Base-by-base conservation (phyloP, 352 stramenopile species). In the Phytophthora nicotianae region DNA sequence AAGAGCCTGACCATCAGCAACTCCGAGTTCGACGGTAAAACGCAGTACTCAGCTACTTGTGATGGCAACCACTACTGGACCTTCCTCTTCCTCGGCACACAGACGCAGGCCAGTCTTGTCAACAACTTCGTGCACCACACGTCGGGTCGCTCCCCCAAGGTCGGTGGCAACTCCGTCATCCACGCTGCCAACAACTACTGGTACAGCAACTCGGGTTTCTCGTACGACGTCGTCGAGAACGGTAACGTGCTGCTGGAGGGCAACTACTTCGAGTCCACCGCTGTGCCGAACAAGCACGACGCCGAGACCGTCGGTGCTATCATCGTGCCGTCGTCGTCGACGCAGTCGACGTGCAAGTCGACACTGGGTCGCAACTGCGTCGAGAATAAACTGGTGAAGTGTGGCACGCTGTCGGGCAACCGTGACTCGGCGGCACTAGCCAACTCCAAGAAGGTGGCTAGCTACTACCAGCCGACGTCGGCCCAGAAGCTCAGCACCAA, bases 151-250 rank as follows among this genome's bases (percentile, higher is more conserved):
- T 72, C 67, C 6, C 70, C 74, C 46, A 73, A 73, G 53, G 62
- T 69, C 35, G 57, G 56, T 20, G 64, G 51, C 41, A 64, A 13
- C 58, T 61, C 69, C 17, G 27, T 74, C 29, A 57, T 65, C 11
- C 72, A 80, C 48, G 58, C 70, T 5, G 74, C 55, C 26, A 81
- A 81, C 65, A 83, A 83, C 69, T 77, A 81, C 65, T 83, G 71
- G 71, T 66, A 51, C 38, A 69, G 68, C 62, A 83, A 76, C 58
- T 68, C 71, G 27, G 71, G 63, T 16, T 62, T 58, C 55, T 71
- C 65, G 47, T 83, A 77, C 47, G 71, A 80, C 19, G 53, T 79
- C 19, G 51, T 53, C 10, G 52, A 69, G 32, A 66, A 69, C n/a
- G 62, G 62, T 8, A 74, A 68, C 37, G 72, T 79, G 47, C 57